Base-by-base conservation (phyloP, 2,329 filamentous ascomycete species). In the Colletotrichum sp. region DNA sequence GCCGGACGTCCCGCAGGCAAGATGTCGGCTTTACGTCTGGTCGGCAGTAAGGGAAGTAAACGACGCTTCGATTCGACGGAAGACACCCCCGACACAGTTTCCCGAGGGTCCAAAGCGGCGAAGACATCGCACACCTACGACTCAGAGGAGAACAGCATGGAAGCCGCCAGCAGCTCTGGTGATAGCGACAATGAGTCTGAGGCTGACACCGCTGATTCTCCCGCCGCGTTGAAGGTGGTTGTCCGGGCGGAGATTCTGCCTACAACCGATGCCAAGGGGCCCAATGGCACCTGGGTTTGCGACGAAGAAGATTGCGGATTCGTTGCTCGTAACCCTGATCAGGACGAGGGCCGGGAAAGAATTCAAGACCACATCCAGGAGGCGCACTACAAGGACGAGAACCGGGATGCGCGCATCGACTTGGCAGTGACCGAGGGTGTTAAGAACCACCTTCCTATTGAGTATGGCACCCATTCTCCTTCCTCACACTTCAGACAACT, bases 281-380 rank as follows among this genome's bases (percentile, higher is more conserved):
- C 91, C 0, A 88, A 92, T 74, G 90, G 93, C 69, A 92, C 91
- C 0, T 95, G 93, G 93, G 86, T 85, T 2, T 95, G 94, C 79
- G 89, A 89, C 6, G 88, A 93, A 76, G 90, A 92, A 13, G 92
- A 89, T 28, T 95, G 94, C 80, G 85, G 85, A 48, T 92, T 92
- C 78, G 87, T 92, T 55, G 91, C 95, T 13, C 92, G 92, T 76
- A 89, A 88, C 4, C 91, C 91, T n/a, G 89, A 91, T 60, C 87
- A 90, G 57, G 83, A 88, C 5, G 86, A 88, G 1, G 90, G 90
- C 28, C 88, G 91, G 74, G 84, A 87, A 6, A 84, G 90, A 12
- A 93, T 95, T 61, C 87, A 86, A 21, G 86, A 89, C 64, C 94
- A 95, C 80, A 89, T 93, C 52, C 77, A 86, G 86, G 52, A 86